Evolutionary conservation across 208 protist species (phyloP), one percentile per base, ranked within the genome.

Genomic region (Trypanosomatidae sp.): DNA sequence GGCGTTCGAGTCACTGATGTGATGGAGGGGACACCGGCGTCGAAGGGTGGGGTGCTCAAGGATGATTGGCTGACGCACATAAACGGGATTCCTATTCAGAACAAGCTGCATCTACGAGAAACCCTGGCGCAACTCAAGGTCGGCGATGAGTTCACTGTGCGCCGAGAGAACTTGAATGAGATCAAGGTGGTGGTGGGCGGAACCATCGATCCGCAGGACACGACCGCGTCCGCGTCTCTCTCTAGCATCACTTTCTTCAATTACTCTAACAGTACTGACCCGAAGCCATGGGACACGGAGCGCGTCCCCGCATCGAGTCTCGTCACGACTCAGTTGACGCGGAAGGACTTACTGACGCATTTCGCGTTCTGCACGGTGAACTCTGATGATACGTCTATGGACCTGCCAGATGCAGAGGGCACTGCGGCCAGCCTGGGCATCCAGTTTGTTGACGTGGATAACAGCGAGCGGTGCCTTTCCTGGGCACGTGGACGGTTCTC

Each of bases 41-140:
- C 89, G 43, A 97, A 97, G 78, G 81, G 81, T 22, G 90, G 92
- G 41, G 73, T 97, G 25, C 43, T 87, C 50, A 93, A 90, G 77
- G 91, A 97, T 72, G 92, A 97, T 73, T 97, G 92, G 90, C 81
- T 97, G 9, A 97, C 92, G 12, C 92, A 97, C 82, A 85, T 97
- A 73, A 93, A 93, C 73, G 82, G 79, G 19, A 62, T 74, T 41
- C 64, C 84, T 9, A 95, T 97, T 59, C 59, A 66, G 36, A 95
- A 95, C 77, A 97, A 97, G 69, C 83, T 90, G 80, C 81, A 93
- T 66, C 81, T 97, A 52, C 89, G 90, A 49, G 82, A 92, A 73
- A 73, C 69, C 39, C 78, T 97, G 2, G 69, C 71, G 3, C 85
- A 80, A 47, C 77, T 94, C 43, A 69, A 90, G 62, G 86, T 94